Evolutionary conservation across 352 stramenopile species (phyloP).

Genomic region (Globisporangium cederbergense): DNA sequence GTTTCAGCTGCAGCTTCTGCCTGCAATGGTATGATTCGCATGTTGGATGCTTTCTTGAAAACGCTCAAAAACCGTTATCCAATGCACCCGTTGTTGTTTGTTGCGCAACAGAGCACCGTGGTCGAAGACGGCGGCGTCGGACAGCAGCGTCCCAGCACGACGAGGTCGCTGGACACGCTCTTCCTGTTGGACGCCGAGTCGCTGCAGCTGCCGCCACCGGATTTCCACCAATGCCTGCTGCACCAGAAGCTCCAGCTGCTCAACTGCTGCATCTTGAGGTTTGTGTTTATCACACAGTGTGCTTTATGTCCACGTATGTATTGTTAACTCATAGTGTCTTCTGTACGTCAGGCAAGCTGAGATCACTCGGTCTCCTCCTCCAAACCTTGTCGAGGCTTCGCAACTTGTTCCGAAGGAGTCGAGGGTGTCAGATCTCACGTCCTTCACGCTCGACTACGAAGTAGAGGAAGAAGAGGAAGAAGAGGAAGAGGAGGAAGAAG

Average conservation of each 20-base stretch:
- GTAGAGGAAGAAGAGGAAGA: too few species aligned
- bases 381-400: background rate
- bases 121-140: slow-evolving; percentile 18
- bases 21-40: slow-evolving; percentile 50
- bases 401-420: background rate
- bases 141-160: slow-evolving; percentile 26
- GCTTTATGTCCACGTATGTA: too few species aligned
- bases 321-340: background rate
- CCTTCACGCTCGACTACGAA: slow-evolving; percentile 31
- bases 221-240: slow-evolving; percentile 72
- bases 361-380: slow-evolving; percentile 9
- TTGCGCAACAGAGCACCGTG: slow-evolving; percentile 27
- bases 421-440: slow-evolving; percentile 28
- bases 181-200: slow-evolving; percentile 53
- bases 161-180: slow-evolving; percentile 39
- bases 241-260: slow-evolving; percentile 81
- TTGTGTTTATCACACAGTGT: background rate
- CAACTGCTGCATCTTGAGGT: slow-evolving; percentile 76
- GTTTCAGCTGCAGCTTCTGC: slow-evolving; percentile 62
- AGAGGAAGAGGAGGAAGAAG: too few species aligned
- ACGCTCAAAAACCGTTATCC: too few species aligned
- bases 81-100: too few species aligned
- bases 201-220: slow-evolving; percentile 46
- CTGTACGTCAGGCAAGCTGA: slow-evolving; percentile 24
- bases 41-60: too few species aligned